These are phyloP conservation scores for Didymosphaeria variabile DNA, from an alignment of 2,329 filamentous ascomycete genomes.

Conservation along the genomic window DNA sequence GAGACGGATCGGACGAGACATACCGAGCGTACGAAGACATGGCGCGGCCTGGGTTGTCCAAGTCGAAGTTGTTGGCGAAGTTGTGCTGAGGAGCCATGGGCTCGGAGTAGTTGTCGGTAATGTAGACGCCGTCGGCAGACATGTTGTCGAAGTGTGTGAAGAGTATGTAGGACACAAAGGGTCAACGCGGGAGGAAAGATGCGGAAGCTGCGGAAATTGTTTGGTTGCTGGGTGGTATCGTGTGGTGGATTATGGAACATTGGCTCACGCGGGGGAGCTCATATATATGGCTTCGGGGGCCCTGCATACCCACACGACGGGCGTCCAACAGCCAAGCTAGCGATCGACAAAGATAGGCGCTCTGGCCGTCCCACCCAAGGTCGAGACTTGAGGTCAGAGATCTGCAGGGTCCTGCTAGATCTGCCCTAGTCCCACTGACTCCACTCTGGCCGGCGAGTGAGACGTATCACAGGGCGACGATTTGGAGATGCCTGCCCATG, in stretches of 20 bases:
- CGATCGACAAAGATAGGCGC: constrained; percentile 35
- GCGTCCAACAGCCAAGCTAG: constrained; percentile 24
- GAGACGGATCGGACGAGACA: constrained; percentile 16
- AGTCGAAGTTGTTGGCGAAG: constrained; percentile 55
- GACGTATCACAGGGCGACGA: constrained; percentile 27
- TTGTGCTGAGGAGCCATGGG: constrained; percentile 54
- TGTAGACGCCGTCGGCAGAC: constrained; percentile 44
- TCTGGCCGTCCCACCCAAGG: constrained; percentile 28
- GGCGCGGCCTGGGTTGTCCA: constrained; percentile 49
- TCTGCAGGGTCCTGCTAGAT: constrained; percentile 45
- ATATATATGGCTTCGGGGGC: constrained; percentile 34
- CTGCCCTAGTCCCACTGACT: not conserved
- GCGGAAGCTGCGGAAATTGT: not conserved
- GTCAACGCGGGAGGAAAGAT: constrained; percentile 2
- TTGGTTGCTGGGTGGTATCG: not conserved
- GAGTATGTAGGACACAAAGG: constrained; percentile 2
- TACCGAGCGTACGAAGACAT: constrained; percentile 58
- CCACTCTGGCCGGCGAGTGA: not conserved
- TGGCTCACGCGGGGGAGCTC: constrained; percentile 25
- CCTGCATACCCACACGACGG: not conserved
- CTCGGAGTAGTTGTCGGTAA: constrained; percentile 51
- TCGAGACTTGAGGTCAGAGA: constrained; percentile 34
- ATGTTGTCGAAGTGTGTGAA: constrained; percentile 20
- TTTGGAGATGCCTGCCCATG: constrained; percentile 16
- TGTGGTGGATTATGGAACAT: not conserved